phyloP scores from a whole-genome alignment of 164 flowering plant genomes.

The Cinnamomum chago region DNA sequence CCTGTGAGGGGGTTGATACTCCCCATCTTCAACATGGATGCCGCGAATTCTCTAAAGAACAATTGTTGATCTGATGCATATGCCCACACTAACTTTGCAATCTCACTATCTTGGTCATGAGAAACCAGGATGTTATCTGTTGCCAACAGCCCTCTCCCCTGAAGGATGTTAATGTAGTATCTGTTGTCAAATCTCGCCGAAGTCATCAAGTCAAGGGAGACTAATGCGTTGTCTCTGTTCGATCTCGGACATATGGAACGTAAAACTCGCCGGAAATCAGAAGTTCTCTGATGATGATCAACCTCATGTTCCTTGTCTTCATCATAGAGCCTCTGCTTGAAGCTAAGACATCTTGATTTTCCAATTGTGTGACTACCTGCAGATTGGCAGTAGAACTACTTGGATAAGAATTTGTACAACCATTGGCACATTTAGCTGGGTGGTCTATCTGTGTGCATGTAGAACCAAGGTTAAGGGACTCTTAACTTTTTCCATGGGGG shows the following conservation, averaged over 20 bases:
- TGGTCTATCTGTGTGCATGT: too few species aligned
- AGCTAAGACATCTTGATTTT: constrained; percentile 63
- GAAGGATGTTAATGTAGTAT: constrained; percentile 49
- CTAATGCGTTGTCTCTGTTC: constrained; percentile 37
- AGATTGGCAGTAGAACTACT: neutral
- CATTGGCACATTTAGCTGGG: too few species aligned
- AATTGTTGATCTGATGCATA: constrained; percentile 11
- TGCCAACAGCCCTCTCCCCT: constrained; percentile 52
- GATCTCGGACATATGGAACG: constrained; percentile 49
- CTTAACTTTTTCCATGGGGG: too few species aligned
- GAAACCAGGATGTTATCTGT: constrained; percentile 56
- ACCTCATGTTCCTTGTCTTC: constrained; percentile 15
- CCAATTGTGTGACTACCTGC: constrained; percentile 85
- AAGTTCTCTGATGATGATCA: constrained; percentile 35
- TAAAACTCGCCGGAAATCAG: constrained; percentile 33
- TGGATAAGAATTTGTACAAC: too few species aligned
- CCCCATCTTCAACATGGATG: constrained; percentile 70
- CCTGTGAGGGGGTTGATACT: constrained; percentile 65
- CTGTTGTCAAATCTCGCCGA: constrained; percentile 57
- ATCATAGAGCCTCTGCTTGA: constrained; percentile 45
- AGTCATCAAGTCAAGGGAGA: constrained; percentile 54
- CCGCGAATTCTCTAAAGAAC: constrained; percentile 47
- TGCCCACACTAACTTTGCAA: constrained; percentile 15
- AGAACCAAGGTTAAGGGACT: too few species aligned
- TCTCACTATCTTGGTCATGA: constrained; percentile 42